Evolutionary conservation across 192 early-diverging fungal genomes (phyloP), one percentile per base, ranked within the genome.

Genomic region (Coemansia sp.): DNA sequence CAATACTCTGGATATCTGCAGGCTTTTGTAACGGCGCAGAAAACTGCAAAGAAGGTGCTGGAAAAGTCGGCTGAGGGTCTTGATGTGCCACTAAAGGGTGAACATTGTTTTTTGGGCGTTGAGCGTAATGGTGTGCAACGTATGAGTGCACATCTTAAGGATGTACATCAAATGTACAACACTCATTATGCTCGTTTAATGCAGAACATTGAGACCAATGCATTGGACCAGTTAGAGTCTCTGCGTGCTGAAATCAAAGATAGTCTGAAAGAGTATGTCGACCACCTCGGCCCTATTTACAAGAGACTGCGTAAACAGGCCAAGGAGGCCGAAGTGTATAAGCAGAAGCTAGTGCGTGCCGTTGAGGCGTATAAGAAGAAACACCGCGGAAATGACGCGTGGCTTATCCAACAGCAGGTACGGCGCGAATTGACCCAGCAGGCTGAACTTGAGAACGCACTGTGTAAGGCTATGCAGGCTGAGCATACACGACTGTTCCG

Each of bases 261-360:
- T 59, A 72, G 68, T 51, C 32, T 68, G 11, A 78, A 72, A 32
- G 65, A 61, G 63, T 78, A 78, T 31, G 62, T 55, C 4, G 75
- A 78, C 61, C 75, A 78, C 51, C 51, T 78, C 46, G 70, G 51
- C 3, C 75, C 75, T 21, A 71, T 78, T 17, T 78, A 78, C 63
- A 31, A 50, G 20, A 66, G 69, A 63, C 75, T 78, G 54, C 68
- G 75, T 53, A 71, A 72, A 55, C 75, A 78, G 64, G 75, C 70
- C 54, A 78, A 68, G 59, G 66, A 68, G 42, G 75, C 61, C 0
- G 75, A 78, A 46, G 70, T 72, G 39, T 60, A 55, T 57, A 78
- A 78, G 66, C 57, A 72, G 61, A 72, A 72, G 66, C 75, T 78
- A 10, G 66, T 61, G 20, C 61, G 59, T n/a, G 70, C 70, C 1